Conservation (phyloP, 257 asterid genomes). For the Avicennia marina region DNA sequence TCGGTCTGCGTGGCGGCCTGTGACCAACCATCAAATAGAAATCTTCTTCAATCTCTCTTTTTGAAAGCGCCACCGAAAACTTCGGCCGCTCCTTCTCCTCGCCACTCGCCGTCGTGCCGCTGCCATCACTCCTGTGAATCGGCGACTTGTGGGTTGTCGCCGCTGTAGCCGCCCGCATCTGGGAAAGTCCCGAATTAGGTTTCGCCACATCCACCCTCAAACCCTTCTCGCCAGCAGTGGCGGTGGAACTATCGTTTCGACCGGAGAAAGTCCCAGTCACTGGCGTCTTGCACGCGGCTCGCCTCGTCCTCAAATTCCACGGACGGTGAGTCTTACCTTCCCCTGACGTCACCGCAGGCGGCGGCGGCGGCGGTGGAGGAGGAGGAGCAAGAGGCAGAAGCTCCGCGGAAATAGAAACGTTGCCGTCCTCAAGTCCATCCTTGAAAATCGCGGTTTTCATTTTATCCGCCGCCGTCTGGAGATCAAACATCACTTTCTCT, state of each 20-base stretch:
- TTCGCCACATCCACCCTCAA: slow-evolving; percentile 31
- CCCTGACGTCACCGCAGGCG: neutral
- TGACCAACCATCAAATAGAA: slow-evolving; percentile 43
- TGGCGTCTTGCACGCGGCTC: slow-evolving; percentile 46
- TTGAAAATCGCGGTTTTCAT: slow-evolving; percentile 45
- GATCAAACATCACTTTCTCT: slow-evolving; percentile 61
- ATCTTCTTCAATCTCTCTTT: slow-evolving; percentile 57
- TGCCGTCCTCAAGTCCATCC: slow-evolving; percentile 29
- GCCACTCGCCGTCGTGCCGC: slow-evolving; percentile 7
- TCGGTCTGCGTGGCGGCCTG: slow-evolving; percentile 62
- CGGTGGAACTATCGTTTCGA: slow-evolving; percentile 9
- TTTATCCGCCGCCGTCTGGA: slow-evolving; percentile 48
- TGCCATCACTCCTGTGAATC: slow-evolving; percentile 20
- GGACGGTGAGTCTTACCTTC: slow-evolving; percentile 25
- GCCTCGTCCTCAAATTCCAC: slow-evolving; percentile 75
- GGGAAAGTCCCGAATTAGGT: slow-evolving; percentile 22
- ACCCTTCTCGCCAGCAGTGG: too few relatives aligned
- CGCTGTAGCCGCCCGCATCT: slow-evolving; percentile 14
- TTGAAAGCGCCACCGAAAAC: slow-evolving; percentile 44
- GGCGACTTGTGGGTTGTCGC: slow-evolving; percentile 21
- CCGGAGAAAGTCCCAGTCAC: slow-evolving; percentile 16
- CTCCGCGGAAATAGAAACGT: too few relatives aligned
- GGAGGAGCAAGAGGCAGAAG: slow-evolving; percentile 6
- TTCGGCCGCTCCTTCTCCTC: slow-evolving; percentile 37
- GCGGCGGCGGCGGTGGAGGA: slow-evolving; percentile 17